Evolutionary conservation across 1,284 basidiomycete species (phyloP).

Genomic region (Heterobasidion annosum): DNA sequence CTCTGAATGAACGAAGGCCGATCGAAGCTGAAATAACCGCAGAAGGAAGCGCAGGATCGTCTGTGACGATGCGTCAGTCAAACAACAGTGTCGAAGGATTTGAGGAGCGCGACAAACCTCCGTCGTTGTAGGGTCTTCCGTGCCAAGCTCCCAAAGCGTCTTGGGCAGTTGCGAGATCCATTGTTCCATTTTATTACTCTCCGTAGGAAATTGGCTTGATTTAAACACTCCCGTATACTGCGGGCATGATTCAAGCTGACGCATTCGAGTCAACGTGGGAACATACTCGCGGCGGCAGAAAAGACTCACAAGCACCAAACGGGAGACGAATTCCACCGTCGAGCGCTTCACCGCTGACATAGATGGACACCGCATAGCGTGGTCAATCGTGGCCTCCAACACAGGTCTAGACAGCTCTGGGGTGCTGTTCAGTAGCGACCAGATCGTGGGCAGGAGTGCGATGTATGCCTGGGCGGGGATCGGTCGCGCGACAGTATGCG

Average conservation of each 20-base stretch:
- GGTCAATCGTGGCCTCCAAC: constrained; percentile 45
- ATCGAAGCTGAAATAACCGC: constrained; percentile 49
- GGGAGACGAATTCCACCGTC: constrained; percentile 66
- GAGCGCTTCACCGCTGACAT: constrained; percentile 50
- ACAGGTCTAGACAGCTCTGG: constrained; percentile 26
- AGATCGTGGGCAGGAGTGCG: constrained; percentile 74
- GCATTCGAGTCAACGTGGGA: constrained; percentile 5
- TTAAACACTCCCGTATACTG: constrained; percentile 46
- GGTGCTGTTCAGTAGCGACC: constrained; percentile 60
- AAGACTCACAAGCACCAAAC: constrained; percentile 53
- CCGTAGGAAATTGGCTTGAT: constrained; percentile 21
- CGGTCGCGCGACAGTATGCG: constrained; percentile 31
- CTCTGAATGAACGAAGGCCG: constrained; percentile 29
- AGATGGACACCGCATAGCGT: constrained; percentile 48
- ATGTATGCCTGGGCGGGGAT: constrained; percentile 58
- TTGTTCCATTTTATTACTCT: constrained; percentile 36
- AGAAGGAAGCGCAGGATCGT: constrained; percentile 55
- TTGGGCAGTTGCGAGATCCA: constrained; percentile 69
- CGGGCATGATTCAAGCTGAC: constrained; percentile 52
- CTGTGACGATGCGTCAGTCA: constrained; percentile 22
- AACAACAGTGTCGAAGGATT: neutral
- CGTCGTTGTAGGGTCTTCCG: constrained; percentile 41
- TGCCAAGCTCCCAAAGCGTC: constrained; percentile 76
- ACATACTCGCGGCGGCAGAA: neutral
- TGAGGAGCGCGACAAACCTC: constrained; percentile 35